Evolutionary conservation across 305 asterid species (phyloP), one percentile per base, ranked within the genome.

Genomic region (Fraxinus greggii): DNA sequence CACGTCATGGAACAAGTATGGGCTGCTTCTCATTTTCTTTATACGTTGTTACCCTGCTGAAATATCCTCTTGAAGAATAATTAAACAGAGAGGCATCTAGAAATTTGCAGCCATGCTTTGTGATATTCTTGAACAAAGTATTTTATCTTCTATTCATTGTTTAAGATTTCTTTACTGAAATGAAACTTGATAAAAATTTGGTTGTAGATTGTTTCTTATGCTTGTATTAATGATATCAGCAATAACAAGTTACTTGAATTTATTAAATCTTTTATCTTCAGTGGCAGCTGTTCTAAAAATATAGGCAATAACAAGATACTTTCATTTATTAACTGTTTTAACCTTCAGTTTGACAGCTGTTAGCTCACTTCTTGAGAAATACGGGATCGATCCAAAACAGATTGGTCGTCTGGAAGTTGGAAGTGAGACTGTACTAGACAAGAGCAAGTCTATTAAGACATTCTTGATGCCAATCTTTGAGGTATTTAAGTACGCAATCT

Each of bases 351-450:
- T 96, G 98, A 96, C 99, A 65, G 97, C 92, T 19, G 99, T 96
- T 61, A 87, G 90, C 75, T 93, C 97, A 26, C 97, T 96, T 83
- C 92, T 96, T 76, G 94, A 94, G 84, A 94, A 94, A 89, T 96
- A 94, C 75, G 90, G 85, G 13, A 84, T 96, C 75, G 98, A 91
- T 83, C 97, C 98, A 5, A 96, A 90, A 86, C 91, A 91, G 89
- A 93, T 94, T 85, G 99, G 99, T 73, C 94, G 99, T 42, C 93
- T 96, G 79, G 99, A 96, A 89, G 99, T 96, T 78, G 99, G 99
- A 83, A 92, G 97, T 82, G 99, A 96, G 90, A 96, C 99, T 32
- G 98, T 96, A 73, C 90, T 96, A 15, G 99, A 96, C 85, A 96
- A 96, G 87, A 96, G 99, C 92, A 96, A 96, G 88, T 96, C 99